A percentile compares a stretch with the other conserved stretches of the same genome.
These are phyloP conservation scores for Pythium dissimile DNA, from an alignment of 352 stramenopile species.

Conservation along the genomic window DNA sequence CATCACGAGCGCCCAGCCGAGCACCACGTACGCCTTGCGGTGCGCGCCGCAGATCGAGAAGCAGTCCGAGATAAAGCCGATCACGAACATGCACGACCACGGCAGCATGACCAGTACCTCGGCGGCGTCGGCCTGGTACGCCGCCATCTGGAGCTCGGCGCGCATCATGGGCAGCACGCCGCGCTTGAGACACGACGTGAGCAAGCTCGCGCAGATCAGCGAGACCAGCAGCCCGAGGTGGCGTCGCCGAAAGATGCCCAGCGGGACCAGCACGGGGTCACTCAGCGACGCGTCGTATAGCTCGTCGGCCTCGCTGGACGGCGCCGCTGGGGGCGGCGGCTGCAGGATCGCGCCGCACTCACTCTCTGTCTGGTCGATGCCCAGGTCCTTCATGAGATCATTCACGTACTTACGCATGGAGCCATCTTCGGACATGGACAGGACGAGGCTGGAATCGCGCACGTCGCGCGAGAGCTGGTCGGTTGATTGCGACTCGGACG, in stretches of 20 bases:
- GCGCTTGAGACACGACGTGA: conserved; percentile 25
- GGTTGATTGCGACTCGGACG: background rate
- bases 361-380: background rate
- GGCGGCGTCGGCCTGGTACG: conserved; percentile 53
- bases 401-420: conserved; percentile 8
- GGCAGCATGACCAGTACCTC: conserved; percentile 53
- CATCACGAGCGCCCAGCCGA: conserved; percentile 40
- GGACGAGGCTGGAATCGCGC: conserved; percentile 1
- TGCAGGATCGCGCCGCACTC: background rate
- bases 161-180: conserved; percentile 50
- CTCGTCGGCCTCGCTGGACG: background rate
- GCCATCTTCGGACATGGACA: background rate
- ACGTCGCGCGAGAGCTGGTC: background rate
- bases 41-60: conserved; percentile 39
- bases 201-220: conserved; percentile 9
- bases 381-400: conserved; percentile 4
- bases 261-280: background rate
- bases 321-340: background rate
- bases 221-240: conserved; percentile 21
- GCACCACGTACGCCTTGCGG: conserved; percentile 54
- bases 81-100: conserved; percentile 78
- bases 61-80: conserved; percentile 63
- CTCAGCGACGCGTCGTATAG: background rate
- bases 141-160: conserved; percentile 59
- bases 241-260: conserved; percentile 1